Conservation (phyloP, 768 basidiomycete species). For the Kockovaella imperatae region DNA sequence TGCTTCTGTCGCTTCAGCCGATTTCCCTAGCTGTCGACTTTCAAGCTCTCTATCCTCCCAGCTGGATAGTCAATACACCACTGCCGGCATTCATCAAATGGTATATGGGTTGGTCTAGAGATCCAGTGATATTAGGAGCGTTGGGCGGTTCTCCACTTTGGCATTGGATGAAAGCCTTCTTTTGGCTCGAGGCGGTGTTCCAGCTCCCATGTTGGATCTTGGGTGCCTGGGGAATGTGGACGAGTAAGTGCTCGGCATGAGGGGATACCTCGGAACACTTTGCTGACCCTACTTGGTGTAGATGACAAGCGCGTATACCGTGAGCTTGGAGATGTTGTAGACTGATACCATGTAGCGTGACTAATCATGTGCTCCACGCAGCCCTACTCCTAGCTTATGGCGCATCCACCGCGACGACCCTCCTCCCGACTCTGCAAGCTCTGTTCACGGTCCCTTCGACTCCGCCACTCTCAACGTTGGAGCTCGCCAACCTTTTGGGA, state of each 20-base stretch:
- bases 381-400: slow-evolving; percentile 62
- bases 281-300: slow-evolving; percentile 5
- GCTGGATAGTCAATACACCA: slow-evolving; percentile 45
- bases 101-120: slow-evolving; percentile 57
- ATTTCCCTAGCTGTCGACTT: slow-evolving; percentile 64
- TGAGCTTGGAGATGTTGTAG: slow-evolving; percentile 7
- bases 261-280: slow-evolving; percentile 26
- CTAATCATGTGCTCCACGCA: no score
- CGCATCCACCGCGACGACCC: slow-evolving; percentile 70
- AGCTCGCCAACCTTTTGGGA: slow-evolving; percentile 55
- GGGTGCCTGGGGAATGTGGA: slow-evolving; percentile 48
- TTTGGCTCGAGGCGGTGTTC: slow-evolving; percentile 42
- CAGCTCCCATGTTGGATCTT: slow-evolving; percentile 71
- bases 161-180: slow-evolving; percentile 52
- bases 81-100: slow-evolving; percentile 49
- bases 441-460: slow-evolving; percentile 53
- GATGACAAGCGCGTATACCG: slow-evolving; percentile 41
- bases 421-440: slow-evolving; percentile 60
- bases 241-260: slow-evolving; percentile 51
- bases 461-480: slow-evolving; percentile 49
- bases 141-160: slow-evolving; percentile 18
- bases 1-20: slow-evolving; percentile 36
- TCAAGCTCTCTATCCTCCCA: slow-evolving; percentile 53
- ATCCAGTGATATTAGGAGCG: slow-evolving; percentile 57
- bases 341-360: no score